Percentiles rank a stretch among this genome's conserved stretches.
Conservation (phyloP, 495 filamentous ascomycete genomes). For the Neurospora sp. region DNA sequence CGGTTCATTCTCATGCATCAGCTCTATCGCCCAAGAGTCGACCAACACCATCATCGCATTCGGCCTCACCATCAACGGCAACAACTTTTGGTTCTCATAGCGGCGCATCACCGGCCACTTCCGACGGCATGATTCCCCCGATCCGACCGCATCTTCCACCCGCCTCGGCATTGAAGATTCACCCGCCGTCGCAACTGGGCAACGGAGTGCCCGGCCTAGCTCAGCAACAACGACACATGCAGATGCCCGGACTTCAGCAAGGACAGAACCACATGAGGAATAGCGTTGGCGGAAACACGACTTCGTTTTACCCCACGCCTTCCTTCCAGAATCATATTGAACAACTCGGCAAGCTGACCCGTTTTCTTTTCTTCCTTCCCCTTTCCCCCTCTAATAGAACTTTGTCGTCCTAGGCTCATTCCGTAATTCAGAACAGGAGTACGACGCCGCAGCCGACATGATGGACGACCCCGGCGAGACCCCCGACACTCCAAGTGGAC, state of each 20-base stretch:
- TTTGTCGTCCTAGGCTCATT: slow-evolving; percentile 76
- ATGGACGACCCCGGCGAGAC: slow-evolving; percentile 63
- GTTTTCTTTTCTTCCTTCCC: slow-evolving; percentile 38
- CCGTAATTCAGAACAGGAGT: slow-evolving; percentile 92
- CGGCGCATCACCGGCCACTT: slow-evolving; percentile 53
- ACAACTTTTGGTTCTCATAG: slow-evolving; percentile 64
- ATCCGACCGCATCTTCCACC: slow-evolving; percentile 35
- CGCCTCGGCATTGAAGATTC: slow-evolving; percentile 28
- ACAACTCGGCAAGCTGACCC: slow-evolving; percentile 90
- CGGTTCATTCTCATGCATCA: slow-evolving; percentile 41
- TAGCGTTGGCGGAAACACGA: slow-evolving; percentile 20
- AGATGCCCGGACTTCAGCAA: slow-evolving; percentile 30
- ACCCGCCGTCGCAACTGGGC: slow-evolving; percentile 19
- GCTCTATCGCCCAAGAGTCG: slow-evolving; percentile 50
- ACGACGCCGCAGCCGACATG: slow-evolving; percentile 92
- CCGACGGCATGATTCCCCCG: slow-evolving; percentile 38
- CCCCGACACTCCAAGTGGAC: slow-evolving; percentile 54
- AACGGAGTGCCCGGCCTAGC: slow-evolving; percentile 39
- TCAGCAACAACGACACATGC: slow-evolving; percentile 27
- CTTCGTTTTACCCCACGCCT: slow-evolving; percentile 64
- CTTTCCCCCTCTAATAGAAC: slow-evolving; percentile 46
- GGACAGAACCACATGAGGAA: slow-evolving; percentile 20
- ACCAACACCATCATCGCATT: slow-evolving; percentile 74
- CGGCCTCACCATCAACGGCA: slow-evolving; percentile 65
- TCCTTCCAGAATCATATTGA: slow-evolving; percentile 87